A percentile compares a stretch with the other conserved stretches of the same genome.
Evolutionary conservation across 2,329 filamentous ascomycete species (phyloP).

Genomic region (Claviceps quebecensis): DNA sequence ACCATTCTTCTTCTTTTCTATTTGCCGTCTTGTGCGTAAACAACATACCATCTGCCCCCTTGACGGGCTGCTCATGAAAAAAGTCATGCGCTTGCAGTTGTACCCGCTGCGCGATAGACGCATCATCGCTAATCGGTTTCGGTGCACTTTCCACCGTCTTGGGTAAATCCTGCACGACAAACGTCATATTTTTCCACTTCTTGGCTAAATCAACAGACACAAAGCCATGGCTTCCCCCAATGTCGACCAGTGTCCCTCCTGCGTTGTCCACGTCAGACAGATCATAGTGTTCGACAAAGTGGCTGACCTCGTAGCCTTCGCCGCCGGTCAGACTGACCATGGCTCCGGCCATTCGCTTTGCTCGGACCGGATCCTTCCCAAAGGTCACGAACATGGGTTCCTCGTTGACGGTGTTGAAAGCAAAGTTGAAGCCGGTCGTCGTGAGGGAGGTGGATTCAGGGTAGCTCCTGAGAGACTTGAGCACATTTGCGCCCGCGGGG

Average conservation of each 20-base stretch:
- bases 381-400: slow-evolving; percentile 42
- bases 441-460: slow-evolving; percentile 35
- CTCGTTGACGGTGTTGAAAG: slow-evolving; percentile 33
- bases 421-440: slow-evolving; percentile 36
- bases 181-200: slow-evolving; percentile 34
- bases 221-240: slow-evolving; percentile 45
- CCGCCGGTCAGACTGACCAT: slow-evolving; percentile 41
- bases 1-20: accelerated
- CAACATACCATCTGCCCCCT: slow-evolving; percentile 35
- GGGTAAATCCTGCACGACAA: slow-evolving; percentile 41
- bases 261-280: slow-evolving; percentile 31
- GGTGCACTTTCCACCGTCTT: slow-evolving; percentile 34
- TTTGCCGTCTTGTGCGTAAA: neutral
- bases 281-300: slow-evolving; percentile 41
- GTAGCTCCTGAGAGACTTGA: slow-evolving; percentile 28
- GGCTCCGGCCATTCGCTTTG: slow-evolving; percentile 37
- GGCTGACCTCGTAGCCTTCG: slow-evolving; percentile 39
- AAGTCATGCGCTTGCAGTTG: slow-evolving; percentile 39
- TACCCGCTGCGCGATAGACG: slow-evolving; percentile 24
- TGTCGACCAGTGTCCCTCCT: slow-evolving; percentile 39
- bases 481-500: slow-evolving; percentile 31
- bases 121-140: slow-evolving; percentile 24
- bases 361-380: slow-evolving; percentile 31
- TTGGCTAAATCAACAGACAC: slow-evolving; percentile 40
- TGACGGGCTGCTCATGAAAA: slow-evolving; percentile 39